Percentiles rank a stretch among this genome's conserved stretches.
Evolutionary conservation across 495 filamentous ascomycete species (phyloP).

Genomic region (Trichoderma virens): DNA sequence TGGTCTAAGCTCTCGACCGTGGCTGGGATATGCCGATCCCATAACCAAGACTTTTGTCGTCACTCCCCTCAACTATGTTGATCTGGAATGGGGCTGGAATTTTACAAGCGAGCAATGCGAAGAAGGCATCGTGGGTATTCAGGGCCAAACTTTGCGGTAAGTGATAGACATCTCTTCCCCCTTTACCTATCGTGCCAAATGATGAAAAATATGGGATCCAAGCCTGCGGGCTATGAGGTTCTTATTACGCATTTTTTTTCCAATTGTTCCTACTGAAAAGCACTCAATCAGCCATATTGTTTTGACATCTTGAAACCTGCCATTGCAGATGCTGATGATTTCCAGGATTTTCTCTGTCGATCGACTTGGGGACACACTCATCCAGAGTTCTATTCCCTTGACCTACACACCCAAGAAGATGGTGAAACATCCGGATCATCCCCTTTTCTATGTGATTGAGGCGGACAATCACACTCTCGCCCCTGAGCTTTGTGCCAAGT

Average conservation of each 20-base stretch:
- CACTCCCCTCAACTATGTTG: conserved; percentile 79
- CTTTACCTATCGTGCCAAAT: conserved; percentile 28
- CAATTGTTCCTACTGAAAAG: conserved; percentile 52
- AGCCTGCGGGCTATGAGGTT: conserved; percentile 38
- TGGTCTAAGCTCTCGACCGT: conserved; percentile 82
- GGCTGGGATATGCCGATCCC: conserved; percentile 84
- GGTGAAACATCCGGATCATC: conserved; percentile 77
- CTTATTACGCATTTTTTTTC: conserved; percentile 31
- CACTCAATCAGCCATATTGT: conserved; percentile 16
- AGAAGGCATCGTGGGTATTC: conserved; percentile 94
- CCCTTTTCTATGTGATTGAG: conserved; percentile 88
- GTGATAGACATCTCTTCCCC: conserved; percentile 27
- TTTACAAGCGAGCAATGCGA: conserved; percentile 90
- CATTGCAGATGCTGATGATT: conserved; percentile 16
- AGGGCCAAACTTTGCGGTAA: conserved; percentile 81
- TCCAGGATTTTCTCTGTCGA: conserved; percentile 84
- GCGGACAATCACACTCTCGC: conserved; percentile 85
- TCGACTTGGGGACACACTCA: conserved; percentile 74
- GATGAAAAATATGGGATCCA: conserved; percentile 60
- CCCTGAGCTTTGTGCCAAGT: conserved; percentile 56
- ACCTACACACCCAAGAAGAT: conserved; percentile 84
- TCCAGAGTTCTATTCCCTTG: conserved; percentile 83
- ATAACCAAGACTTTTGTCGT: conserved; percentile 80
- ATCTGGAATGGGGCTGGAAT: conserved; percentile 90
- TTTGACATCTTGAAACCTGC: background rate